These are phyloP conservation scores for Amanita phalloides DNA, from an alignment of 768 basidiomycete species.

Conservation along the genomic window DNA sequence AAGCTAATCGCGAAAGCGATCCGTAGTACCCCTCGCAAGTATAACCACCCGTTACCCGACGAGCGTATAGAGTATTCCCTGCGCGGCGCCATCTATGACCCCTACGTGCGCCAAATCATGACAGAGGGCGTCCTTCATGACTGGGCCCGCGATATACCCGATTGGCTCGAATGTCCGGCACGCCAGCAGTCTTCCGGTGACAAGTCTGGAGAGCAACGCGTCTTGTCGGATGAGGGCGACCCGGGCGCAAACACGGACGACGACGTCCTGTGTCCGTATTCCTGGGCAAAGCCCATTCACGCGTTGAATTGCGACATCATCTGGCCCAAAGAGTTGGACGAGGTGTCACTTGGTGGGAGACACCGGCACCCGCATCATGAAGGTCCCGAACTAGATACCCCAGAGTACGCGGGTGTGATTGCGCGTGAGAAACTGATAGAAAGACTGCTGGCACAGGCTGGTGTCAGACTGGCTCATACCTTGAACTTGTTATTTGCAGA, in stretches of 20 bases:
- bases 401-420: constrained; percentile 66
- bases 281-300: constrained; percentile 69
- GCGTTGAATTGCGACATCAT: constrained; percentile 73
- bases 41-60: constrained; percentile 62
- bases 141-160: constrained; percentile 48
- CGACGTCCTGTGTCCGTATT: constrained; percentile 57
- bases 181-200: background rate
- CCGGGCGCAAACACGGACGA: constrained; percentile 32
- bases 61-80: constrained; percentile 55
- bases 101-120: constrained; percentile 78
- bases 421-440: constrained; percentile 32
- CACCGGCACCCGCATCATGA: too few species aligned
- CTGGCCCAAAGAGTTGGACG: constrained; percentile 67
- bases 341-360: constrained; percentile 44
- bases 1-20: constrained; percentile 76
- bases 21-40: constrained; percentile 63
- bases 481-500: constrained; percentile 60
- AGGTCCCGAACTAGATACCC: constrained; percentile 55
- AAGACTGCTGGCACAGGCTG: constrained; percentile 72
- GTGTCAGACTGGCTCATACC: constrained; percentile 73
- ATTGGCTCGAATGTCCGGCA: constrained; percentile 58
- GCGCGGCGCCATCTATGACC: constrained; percentile 76
- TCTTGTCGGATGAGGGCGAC: constrained; percentile 10
- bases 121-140: constrained; percentile 71
- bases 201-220: constrained; percentile 18